A percentile compares a stretch with the other conserved stretches of the same genome.
Conservation (phyloP, 1,139 yeast species). For the Debaryomyces sp. region DNA sequence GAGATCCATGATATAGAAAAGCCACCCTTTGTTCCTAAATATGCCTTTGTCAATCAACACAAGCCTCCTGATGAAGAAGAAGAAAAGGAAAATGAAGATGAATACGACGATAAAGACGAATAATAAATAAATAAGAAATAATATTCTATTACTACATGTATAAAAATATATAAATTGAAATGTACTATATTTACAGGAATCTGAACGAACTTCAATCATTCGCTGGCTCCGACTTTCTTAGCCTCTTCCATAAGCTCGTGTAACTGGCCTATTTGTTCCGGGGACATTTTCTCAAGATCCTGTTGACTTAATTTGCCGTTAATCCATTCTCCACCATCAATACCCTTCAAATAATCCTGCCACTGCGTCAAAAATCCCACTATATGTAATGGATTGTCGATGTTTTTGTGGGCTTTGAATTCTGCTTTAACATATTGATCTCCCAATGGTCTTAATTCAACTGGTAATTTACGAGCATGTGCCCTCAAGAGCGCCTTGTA, state of each 20-base stretch:
- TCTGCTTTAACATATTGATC: constrained; percentile 89
- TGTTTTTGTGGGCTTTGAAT: constrained; percentile 79
- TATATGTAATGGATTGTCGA: constrained; percentile 89
- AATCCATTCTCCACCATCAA: constrained; percentile 80
- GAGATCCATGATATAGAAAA: constrained; percentile 19
- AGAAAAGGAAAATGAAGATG: constrained; percentile 11
- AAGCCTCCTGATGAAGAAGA: constrained; percentile 6
- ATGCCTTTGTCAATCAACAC: constrained; percentile 17
- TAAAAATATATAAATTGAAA: background rate
- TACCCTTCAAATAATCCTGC: constrained; percentile 82
- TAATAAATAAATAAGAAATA: constrained; percentile 6
- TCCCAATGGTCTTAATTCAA: constrained; percentile 74
- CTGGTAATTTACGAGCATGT: constrained; percentile 65
- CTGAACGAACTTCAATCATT: background rate
- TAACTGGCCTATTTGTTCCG: constrained; percentile 86
- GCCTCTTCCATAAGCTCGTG: constrained; percentile 53
- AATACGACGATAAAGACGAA: constrained; percentile 10
- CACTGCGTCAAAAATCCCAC: constrained; percentile 92
- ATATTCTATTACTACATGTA: constrained; percentile 1
- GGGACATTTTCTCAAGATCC: constrained; percentile 80
- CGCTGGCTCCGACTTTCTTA: constrained; percentile 41
- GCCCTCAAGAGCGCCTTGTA: constrained; percentile 81
- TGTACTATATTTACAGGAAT: background rate
- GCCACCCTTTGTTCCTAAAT: constrained; percentile 15
- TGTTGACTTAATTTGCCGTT: constrained; percentile 64